Evolutionary conservation across 805 yeast genomes (phyloP).

Genomic region (Saccharomyces jurei): DNA sequence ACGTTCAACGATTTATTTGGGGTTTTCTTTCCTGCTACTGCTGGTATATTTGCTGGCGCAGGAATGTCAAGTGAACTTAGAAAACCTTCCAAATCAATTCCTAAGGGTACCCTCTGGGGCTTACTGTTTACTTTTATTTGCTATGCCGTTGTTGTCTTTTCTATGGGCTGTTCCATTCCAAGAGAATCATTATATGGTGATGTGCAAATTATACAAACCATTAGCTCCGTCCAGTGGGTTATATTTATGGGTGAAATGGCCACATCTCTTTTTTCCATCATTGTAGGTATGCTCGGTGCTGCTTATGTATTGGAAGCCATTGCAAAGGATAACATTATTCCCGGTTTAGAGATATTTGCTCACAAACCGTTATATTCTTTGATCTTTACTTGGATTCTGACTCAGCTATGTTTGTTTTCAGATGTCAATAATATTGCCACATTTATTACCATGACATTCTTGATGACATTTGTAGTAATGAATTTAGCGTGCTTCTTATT

Average conservation of each 20-base stretch:
- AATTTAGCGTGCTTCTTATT: constrained; percentile 88
- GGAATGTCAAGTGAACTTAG: constrained; percentile 93
- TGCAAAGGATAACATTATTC: constrained; percentile 81
- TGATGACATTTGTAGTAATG: constrained; percentile 92
- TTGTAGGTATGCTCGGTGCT: constrained; percentile 94
- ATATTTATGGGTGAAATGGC: constrained; percentile 85
- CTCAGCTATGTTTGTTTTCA: constrained; percentile 79
- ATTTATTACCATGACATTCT: constrained; percentile 91
- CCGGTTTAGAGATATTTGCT: constrained; percentile 61
- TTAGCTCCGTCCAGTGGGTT: constrained; percentile 57
- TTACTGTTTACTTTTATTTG: constrained; percentile 65
- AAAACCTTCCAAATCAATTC: constrained; percentile 82
- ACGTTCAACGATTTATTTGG: constrained; percentile 85
- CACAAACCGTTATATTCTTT: constrained; percentile 61
- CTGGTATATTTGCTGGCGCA: constrained; percentile 98
- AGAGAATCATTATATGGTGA: constrained; percentile 69
- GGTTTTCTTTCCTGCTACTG: constrained; percentile 94
- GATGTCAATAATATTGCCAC: constrained; percentile 93
- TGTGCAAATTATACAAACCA: constrained; percentile 77
- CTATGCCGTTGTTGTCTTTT: constrained; percentile 71
- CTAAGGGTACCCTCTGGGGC: constrained; percentile 89
- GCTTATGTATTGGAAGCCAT: constrained; percentile 87
- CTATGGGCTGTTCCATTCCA: constrained; percentile 75
- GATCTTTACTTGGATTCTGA: constrained; percentile 67
- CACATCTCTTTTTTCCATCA: constrained; percentile 83